Base-by-base conservation (phyloP, 768 basidiomycete genomes). In the Agaricus blazei region DNA sequence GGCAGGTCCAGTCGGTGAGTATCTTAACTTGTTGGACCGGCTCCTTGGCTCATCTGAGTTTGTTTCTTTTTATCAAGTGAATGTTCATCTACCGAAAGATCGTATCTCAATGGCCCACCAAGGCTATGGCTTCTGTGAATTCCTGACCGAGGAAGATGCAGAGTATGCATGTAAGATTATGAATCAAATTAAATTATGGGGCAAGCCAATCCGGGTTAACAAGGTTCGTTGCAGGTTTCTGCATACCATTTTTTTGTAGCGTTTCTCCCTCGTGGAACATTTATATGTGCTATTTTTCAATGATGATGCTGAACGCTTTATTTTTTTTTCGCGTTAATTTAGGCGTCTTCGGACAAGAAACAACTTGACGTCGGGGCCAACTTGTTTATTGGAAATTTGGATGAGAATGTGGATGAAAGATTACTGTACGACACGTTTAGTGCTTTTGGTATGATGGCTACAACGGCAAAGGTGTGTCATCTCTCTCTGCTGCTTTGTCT, bases 131-230 rank as follows among this genome's bases (percentile, higher is more conserved):
- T 99, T 99, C 75, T 98, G 96, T 81, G 97, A 99, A 78, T 98
- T 99, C 71, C 76, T 96, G 72, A 94, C 94, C 38, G 95, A 98
- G 75, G 95, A 97, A 70, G 97, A 98, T 74, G 94, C 97, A 59
- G 97, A 99, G 72, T 99, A 99, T 71, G 96, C 94, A 56, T 98
- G 96, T 81, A 97, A 98, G 80, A 98, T 98, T 64, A 98, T 98
- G 96, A 99, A 99, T 69, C 96, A 98, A 79, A 98, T 99, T 68
- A 99, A 99, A 72, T 72, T 99, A 51, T 99, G 90, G 84, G 97
- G 97, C 26, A 98, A 98, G 68, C 97, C 97, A 31, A 97, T 99
- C 57, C 81, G 97, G 61, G 96, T 99, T 60, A 98, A 98, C 80
- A 99, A 98, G 87, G 93, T 90, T 60, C 66, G 85, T 75, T 48